These are phyloP conservation scores for Fremontodendron californicum DNA, from an alignment of 345 rosid species.

Conservation along the genomic window DNA sequence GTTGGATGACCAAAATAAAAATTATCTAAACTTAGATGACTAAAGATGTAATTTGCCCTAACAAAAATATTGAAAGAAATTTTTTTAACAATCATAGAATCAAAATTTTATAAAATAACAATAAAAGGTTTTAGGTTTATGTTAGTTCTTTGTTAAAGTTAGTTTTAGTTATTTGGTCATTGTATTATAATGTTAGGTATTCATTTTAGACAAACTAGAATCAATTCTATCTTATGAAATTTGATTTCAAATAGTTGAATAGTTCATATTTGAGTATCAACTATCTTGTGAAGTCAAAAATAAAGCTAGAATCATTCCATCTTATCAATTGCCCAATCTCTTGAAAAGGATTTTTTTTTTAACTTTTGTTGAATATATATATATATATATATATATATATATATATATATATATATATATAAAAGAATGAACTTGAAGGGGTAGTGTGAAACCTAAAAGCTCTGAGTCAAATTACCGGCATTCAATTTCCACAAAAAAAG, in stretches of 20 bases:
- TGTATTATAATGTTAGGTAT: not conserved
- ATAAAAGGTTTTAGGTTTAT: too few species aligned
- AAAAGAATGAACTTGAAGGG: not conserved
- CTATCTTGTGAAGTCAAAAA: not conserved
- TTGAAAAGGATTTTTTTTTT: too few species aligned
- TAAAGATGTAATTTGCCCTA: too few species aligned
- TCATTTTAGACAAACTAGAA: not conserved
- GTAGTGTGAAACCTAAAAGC: not conserved
- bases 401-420: too few species aligned
- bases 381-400: too few species aligned
- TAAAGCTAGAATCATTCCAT: not conserved
- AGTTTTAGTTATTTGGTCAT: not conserved
- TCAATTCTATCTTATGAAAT: not conserved
- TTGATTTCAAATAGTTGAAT: not conserved
- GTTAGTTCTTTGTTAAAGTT: too few species aligned
- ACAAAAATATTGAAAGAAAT: too few species aligned
- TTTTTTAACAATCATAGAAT: too few species aligned
- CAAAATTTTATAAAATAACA: too few species aligned
- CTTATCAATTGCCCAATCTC: not conserved
- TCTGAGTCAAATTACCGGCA: not conserved
- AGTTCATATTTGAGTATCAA: not conserved
- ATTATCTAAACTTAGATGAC: too few species aligned
- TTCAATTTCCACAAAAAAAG: not conserved
- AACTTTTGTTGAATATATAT: too few species aligned
- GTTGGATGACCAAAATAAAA: too few species aligned